Conservation (phyloP, 768 basidiomycete species). For the Lactifluus subvellereus region DNA sequence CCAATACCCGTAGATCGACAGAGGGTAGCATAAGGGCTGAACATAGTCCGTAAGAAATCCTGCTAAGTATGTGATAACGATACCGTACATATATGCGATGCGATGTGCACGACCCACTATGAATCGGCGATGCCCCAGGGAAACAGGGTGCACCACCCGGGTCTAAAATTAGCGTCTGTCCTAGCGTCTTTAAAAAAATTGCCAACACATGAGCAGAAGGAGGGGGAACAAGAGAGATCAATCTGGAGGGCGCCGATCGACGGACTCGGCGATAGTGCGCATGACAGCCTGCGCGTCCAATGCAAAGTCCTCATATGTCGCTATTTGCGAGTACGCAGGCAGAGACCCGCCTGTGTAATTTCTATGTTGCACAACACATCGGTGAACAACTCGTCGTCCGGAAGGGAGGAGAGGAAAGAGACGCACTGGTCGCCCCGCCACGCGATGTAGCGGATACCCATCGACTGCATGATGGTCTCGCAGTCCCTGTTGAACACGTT, state of each 20-base stretch:
- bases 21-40: not conserved
- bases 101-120: not conserved
- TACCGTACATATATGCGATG: not conserved
- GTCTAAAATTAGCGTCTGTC: not conserved
- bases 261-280: slow-evolving; percentile 13
- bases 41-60: not conserved
- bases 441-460: slow-evolving; percentile 21
- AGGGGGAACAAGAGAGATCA: not conserved
- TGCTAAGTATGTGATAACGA: not conserved
- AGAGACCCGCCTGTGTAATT: slow-evolving; percentile 15
- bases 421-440: slow-evolving; percentile 22
- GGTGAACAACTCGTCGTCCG: not conserved
- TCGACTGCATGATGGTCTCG: slow-evolving; percentile 18
- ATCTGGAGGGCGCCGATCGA: not conserved
- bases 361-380: not conserved
- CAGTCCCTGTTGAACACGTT: slow-evolving; percentile 17
- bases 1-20: not conserved
- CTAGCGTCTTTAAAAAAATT: not conserved
- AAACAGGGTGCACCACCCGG: too few relatives aligned
- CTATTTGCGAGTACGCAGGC: not conserved
- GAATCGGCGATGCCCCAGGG: not conserved
- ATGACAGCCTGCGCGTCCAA: slow-evolving; percentile 18
- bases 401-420: not conserved
- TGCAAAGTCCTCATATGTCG: slow-evolving; percentile 6
- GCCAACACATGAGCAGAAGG: not conserved